These are phyloP conservation scores for Rhinocladiella mackenziei DNA, from an alignment of 2,329 filamentous ascomycete genomes.

Conservation along the genomic window DNA sequence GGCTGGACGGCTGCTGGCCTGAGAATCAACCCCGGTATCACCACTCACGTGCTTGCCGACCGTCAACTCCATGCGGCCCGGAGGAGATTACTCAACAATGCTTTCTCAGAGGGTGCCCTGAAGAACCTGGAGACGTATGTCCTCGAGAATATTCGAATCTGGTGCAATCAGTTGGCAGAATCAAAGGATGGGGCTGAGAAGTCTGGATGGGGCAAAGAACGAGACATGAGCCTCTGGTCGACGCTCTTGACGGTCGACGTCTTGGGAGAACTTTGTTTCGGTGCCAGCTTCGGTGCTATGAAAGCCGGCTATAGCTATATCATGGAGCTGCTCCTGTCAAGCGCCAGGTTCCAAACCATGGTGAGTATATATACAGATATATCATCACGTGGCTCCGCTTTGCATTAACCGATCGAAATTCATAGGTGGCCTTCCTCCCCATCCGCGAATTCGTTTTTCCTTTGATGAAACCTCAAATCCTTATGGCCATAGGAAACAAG, in stretches of 20 bases:
- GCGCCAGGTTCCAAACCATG: constrained; percentile 6
- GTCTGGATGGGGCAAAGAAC: constrained; percentile 37
- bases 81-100: constrained; percentile 35
- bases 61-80: constrained; percentile 22
- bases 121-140: constrained; percentile 46
- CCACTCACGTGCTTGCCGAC: constrained; percentile 38
- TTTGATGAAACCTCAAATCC: constrained; percentile 6
- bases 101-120: constrained; percentile 37
- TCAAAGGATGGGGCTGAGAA: constrained; percentile 1
- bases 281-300: constrained; percentile 38
- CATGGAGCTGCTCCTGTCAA: constrained; percentile 34
- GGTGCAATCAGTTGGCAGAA: constrained; percentile 32
- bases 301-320: constrained; percentile 45
- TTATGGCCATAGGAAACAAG: constrained; percentile 3
- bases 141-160: constrained; percentile 41
- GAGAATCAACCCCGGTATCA: constrained; percentile 34
- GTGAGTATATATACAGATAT: constrained; percentile 8
- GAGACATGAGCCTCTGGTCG: constrained; percentile 45
- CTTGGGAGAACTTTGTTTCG: constrained; percentile 47
- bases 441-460: constrained; percentile 15
- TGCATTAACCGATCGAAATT: not conserved
- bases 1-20: constrained; percentile 49
- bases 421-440: constrained; percentile 11
- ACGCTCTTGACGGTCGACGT: constrained; percentile 50
- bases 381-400: not conserved